These are phyloP conservation scores for Ophiostoma fasciatum DNA, from an alignment of 2,329 filamentous ascomycete species.

Conservation along the genomic window DNA sequence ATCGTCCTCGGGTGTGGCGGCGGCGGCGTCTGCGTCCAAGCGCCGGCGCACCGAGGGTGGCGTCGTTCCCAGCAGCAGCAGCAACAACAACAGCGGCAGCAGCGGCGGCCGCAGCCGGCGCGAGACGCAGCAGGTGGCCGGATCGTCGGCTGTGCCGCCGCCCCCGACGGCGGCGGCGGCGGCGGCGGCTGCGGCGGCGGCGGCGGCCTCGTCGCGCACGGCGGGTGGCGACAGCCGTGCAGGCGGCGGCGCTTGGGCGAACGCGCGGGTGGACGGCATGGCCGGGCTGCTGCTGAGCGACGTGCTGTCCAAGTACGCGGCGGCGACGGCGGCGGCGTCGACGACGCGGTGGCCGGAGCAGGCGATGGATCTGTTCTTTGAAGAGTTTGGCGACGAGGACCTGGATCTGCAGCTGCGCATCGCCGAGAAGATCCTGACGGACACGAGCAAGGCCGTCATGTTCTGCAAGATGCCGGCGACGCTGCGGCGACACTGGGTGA, in stretches of 20 bases:
- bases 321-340: constrained; percentile 15
- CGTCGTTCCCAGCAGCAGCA: too few relatives aligned
- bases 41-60: constrained; percentile 21
- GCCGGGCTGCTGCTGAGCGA: constrained; percentile 24
- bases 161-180: too few relatives aligned
- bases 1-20: too few relatives aligned
- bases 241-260: not conserved
- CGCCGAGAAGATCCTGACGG: constrained; percentile 41
- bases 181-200: not conserved
- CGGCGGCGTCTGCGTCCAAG: too few relatives aligned
- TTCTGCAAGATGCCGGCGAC: constrained; percentile 45
- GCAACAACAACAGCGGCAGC: constrained; percentile 5
- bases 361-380: constrained; percentile 44
- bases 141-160: not conserved
- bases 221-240: not conserved
- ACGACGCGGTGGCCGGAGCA: constrained; percentile 38
- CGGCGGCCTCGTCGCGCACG: too few relatives aligned
- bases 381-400: constrained; percentile 41
- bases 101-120: too few relatives aligned
- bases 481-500: constrained; percentile 41
- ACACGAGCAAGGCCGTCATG: constrained; percentile 45
- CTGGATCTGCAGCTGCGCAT: constrained; percentile 44
- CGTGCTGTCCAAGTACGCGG: constrained; percentile 21
- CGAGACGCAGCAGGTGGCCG: not conserved
- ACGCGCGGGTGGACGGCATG: constrained; percentile 14